phyloP scores from a whole-genome alignment of 768 basidiomycete genomes.

The Phanerochaete carnosa region DNA sequence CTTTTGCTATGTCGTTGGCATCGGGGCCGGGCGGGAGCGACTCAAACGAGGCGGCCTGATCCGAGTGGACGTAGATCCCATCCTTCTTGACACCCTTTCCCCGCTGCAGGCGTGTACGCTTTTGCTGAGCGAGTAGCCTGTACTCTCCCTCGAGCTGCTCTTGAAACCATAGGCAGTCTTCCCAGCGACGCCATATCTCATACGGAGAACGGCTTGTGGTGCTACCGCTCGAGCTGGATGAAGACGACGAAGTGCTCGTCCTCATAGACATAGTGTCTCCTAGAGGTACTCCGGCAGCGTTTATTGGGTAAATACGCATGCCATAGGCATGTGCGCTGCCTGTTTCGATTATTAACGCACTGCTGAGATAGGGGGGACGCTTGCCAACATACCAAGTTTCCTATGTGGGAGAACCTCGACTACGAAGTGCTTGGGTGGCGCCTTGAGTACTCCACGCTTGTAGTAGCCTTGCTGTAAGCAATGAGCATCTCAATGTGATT shows the following conservation, averaged over 20 bases:
- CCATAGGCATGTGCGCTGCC: slow-evolving; percentile 57
- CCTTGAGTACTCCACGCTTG: slow-evolving; percentile 58
- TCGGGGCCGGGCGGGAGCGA: slow-evolving; percentile 83
- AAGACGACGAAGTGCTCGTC: slow-evolving; percentile 7
- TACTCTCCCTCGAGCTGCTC: slow-evolving; percentile 68
- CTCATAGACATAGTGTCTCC: neutral
- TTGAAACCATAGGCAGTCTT: slow-evolving; percentile 79
- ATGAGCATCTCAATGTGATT: neutral
- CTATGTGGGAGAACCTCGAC: slow-evolving; percentile 56
- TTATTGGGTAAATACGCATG: slow-evolving; percentile 53
- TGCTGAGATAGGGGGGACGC: neutral
- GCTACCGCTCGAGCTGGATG: slow-evolving; percentile 21
- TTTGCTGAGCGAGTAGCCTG: slow-evolving; percentile 55
- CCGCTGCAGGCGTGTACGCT: slow-evolving; percentile 60
- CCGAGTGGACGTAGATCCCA: slow-evolving; percentile 64
- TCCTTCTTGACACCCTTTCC: slow-evolving; percentile 77
- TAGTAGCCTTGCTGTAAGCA: slow-evolving; percentile 38
- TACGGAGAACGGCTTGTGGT: slow-evolving; percentile 44
- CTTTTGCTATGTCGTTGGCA: slow-evolving; percentile 65
- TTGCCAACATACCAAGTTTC: slow-evolving; percentile 40
- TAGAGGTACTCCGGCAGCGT: slow-evolving; percentile 18
- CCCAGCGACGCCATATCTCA: slow-evolving; percentile 79
- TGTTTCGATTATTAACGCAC: slow-evolving; percentile 22
- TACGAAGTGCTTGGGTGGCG: slow-evolving; percentile 55
- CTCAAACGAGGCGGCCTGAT: slow-evolving; percentile 80